Conservation (phyloP, 2,329 filamentous ascomycete species). For the Ceratocystis alfenasii region DNA sequence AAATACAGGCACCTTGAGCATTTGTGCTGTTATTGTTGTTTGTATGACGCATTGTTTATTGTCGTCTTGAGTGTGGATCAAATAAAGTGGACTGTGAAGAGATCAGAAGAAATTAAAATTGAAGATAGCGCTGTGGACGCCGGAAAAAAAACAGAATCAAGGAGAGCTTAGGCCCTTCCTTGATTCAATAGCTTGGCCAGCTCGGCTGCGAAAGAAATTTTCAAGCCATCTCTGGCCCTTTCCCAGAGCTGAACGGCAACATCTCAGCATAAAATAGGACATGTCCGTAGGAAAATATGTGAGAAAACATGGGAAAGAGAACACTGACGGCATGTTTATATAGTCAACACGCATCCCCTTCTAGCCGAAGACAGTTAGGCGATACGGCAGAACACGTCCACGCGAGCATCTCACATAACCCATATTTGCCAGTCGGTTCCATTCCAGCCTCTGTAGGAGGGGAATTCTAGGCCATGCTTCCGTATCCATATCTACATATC, state of each 20-base stretch:
- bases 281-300: background rate
- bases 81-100: background rate
- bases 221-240: background rate
- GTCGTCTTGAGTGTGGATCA: conserved; percentile 1
- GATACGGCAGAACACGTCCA: background rate
- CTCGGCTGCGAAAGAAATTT: background rate
- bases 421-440: background rate
- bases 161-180: background rate
- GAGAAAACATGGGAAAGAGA: background rate
- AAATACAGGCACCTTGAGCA: background rate
- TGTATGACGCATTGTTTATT: conserved; percentile 12
- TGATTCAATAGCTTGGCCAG: conserved; percentile 2
- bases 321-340: no score
- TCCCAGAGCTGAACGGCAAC: background rate
- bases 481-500: background rate
- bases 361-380: conserved; percentile 1
- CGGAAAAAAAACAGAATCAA: background rate
- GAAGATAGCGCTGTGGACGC: background rate
- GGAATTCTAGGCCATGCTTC: no score
- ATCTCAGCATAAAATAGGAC: background rate
- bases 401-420: background rate
- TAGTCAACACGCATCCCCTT: background rate
- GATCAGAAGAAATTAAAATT: background rate
- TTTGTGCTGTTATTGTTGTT: background rate
- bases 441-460: background rate